Conservation (phyloP, 306 rosid genomes). For the Ormosia emarginata region DNA sequence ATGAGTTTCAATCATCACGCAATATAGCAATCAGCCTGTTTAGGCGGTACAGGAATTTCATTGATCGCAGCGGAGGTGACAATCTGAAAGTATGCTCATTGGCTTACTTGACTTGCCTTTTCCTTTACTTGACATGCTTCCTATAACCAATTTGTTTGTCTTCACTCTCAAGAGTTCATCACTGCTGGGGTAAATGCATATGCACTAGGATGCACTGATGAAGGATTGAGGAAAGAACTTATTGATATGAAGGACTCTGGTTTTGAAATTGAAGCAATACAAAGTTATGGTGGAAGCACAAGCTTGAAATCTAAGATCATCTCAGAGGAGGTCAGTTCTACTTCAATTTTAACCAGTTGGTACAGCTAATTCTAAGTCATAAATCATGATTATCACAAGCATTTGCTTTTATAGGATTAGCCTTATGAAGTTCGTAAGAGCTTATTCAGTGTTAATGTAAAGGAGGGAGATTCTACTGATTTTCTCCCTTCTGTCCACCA, state of each 20-base stretch:
- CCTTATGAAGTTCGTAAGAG: background rate
- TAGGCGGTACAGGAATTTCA: constrained; percentile 72
- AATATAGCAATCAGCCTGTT: constrained; percentile 92
- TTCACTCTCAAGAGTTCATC: constrained; percentile 71
- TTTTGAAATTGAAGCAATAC: constrained; percentile 74
- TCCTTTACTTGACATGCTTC: background rate
- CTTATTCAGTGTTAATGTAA: background rate
- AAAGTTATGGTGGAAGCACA: constrained; percentile 74
- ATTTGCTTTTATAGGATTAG: background rate
- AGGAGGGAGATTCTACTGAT: background rate
- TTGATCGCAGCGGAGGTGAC: constrained; percentile 91
- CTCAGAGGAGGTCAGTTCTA: constrained; percentile 61
- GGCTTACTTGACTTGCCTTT: constrained; percentile 16
- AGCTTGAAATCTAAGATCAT: constrained; percentile 82
- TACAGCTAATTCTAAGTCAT: background rate
- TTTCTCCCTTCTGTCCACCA: background rate
- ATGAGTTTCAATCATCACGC: constrained; percentile 89
- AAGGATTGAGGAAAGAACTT: constrained; percentile 87
- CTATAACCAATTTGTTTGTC: constrained; percentile 10
- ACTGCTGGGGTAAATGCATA: constrained; percentile 96
- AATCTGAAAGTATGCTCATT: constrained; percentile 70
- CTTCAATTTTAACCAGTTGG: background rate
- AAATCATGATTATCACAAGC: constrained; percentile 14
- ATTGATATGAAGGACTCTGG: constrained; percentile 75
- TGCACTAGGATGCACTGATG: constrained; percentile 95